These are phyloP conservation scores for Colletotrichum phormii DNA, from an alignment of 2,329 filamentous ascomycete species.

Conservation along the genomic window DNA sequence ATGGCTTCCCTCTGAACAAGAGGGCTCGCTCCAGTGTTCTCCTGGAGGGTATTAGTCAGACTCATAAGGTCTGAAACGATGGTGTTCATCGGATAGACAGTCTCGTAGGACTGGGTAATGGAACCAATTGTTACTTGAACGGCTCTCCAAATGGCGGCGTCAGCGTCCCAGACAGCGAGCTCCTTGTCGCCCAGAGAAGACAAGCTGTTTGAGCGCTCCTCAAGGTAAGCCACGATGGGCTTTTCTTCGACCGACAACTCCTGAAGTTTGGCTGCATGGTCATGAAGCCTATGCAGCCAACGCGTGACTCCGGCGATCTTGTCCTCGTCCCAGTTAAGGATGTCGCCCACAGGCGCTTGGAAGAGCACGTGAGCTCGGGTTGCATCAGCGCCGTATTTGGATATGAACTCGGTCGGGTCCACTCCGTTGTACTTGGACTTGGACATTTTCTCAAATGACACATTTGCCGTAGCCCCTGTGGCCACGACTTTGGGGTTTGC, in stretches of 20 bases:
- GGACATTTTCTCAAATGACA: constrained; percentile 92
- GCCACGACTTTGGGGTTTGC: constrained; percentile 70
- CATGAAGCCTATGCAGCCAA: constrained; percentile 79
- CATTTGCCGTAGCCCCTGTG: constrained; percentile 67
- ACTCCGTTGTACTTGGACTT: constrained; percentile 96
- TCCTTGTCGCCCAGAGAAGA: constrained; percentile 44
- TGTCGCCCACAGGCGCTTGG: constrained; percentile 84
- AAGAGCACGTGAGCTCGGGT: constrained; percentile 90
- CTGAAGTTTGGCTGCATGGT: constrained; percentile 58
- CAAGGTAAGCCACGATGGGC: constrained; percentile 48
- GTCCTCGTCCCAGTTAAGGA: constrained; percentile 87
- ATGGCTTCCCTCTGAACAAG: constrained; percentile 61
- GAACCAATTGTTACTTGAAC: constrained; percentile 76
- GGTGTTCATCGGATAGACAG: constrained; percentile 84
- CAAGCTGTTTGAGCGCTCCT: constrained; percentile 44
- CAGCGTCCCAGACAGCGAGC: constrained; percentile 53
- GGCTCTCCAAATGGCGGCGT: constrained; percentile 69
- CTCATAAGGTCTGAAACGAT: constrained; percentile 85
- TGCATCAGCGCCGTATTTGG: constrained; percentile 83
- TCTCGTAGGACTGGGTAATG: constrained; percentile 75
- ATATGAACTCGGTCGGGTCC: constrained; percentile 79
- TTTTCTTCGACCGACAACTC: constrained; percentile 25
- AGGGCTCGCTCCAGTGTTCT: constrained; percentile 54
- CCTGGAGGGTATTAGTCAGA: constrained; percentile 76
- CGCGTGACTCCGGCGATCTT: constrained; percentile 86